Evolutionary conservation across 1,284 basidiomycete species (phyloP), one percentile per base, ranked within the genome.

Genomic region (Pseudozyma sp.): DNA sequence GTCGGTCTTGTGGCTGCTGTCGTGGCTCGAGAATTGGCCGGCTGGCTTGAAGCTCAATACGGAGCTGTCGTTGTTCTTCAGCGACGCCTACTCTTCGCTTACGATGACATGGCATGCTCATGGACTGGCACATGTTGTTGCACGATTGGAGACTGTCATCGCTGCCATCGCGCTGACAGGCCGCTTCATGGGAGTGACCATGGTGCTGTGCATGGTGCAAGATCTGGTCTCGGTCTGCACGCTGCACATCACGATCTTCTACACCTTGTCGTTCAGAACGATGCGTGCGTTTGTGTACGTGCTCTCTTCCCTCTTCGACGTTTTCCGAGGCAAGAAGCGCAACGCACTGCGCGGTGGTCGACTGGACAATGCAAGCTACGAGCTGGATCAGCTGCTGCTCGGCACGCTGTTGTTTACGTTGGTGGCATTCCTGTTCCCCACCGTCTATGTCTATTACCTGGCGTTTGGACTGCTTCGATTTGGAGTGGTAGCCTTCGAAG

Each of bases 21-120:
- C 87, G 1, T 98, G 95, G 95, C 87, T 99, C 5, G 92, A 96
- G 82, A 90, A 91, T 61, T 99, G 97, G 95, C 96, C 96, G 0
- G 93, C 92, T 0, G 96, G 97, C 1, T 86, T 99, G 45, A 99
- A 99, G 85, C 90, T 99, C 63, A 99, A 99, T 82, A 94, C 93
- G 0, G 93, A 97, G 75, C 88, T 98, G 16, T 92, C 93, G 75
- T 86, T 88, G 17, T 92, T 96, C 80, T 92, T 94, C 77, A 90
- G 90, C 35, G 88, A 90, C 62, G 87, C 89, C 0, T 91, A 95
- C 59, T 87, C 90, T 1, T 87, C 88, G 29, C 53, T 78, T n/a
- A 61, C 61, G 7, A 42, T 35, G 7, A 57, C 65, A 7, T 67
- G 76, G 62, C 48, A 65, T 34, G 11, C 45, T 16, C 63, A 66